Evolutionary conservation across 208 protist species (phyloP).

Genomic region (Trichomonas tenax): DNA sequence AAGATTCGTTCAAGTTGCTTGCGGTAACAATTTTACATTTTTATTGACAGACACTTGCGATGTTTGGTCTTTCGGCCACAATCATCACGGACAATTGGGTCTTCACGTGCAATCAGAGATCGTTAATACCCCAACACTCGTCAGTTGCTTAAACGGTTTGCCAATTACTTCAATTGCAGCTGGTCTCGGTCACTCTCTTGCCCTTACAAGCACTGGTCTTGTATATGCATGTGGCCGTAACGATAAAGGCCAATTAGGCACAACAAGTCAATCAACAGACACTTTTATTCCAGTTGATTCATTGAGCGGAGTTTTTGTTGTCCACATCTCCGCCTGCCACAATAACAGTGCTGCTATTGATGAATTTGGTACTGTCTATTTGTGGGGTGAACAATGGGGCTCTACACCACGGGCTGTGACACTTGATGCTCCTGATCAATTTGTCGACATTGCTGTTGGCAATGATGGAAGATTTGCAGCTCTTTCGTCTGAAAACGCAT

Average conservation of each 20-base stretch:
- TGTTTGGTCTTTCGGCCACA: not conserved
- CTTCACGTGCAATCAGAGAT: not conserved
- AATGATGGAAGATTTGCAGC: not conserved
- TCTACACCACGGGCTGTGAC: not conserved
- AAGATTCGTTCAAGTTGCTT: not conserved
- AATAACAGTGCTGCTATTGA: not conserved
- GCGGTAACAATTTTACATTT: not conserved
- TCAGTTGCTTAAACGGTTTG: not conserved
- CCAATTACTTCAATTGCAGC: not conserved
- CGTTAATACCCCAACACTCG: not conserved
- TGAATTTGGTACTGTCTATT: not conserved
- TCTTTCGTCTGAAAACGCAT: not conserved
- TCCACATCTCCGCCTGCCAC: not conserved
- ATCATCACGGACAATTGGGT: not conserved
- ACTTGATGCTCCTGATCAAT: not conserved
- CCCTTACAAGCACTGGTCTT: not conserved
- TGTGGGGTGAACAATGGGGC: not conserved
- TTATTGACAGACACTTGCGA: not conserved
- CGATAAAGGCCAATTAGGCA: not conserved
- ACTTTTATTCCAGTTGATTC: not conserved
- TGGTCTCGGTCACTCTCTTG: not conserved
- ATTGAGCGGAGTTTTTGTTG: not conserved
- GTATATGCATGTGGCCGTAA: not conserved
- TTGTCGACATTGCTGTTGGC: not conserved
- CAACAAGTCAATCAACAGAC: not conserved